phyloP scores from a whole-genome alignment of 169 alveolate species.

The Amoebophrya sp. region DNA sequence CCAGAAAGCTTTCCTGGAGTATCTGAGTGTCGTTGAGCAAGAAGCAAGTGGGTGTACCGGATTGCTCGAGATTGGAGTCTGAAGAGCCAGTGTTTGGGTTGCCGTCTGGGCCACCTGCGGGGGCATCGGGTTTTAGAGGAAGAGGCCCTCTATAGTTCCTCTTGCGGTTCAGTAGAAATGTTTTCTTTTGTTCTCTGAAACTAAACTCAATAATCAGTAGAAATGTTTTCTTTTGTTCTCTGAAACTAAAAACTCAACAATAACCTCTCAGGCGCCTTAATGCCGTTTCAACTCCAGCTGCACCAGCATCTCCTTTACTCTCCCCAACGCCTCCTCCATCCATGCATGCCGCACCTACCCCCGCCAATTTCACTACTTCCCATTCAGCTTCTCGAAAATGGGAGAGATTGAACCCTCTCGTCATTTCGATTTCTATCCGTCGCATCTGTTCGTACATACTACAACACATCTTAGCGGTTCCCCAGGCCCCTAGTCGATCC shows the following conservation, averaged over 20 bases:
- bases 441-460: conserved; percentile 53
- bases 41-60: conserved; percentile 55
- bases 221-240: too few relatives aligned
- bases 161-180: too few relatives aligned
- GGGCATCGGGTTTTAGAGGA: too few relatives aligned
- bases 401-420: conserved; percentile 67
- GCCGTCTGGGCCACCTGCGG: not conserved
- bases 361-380: conserved; percentile 68
- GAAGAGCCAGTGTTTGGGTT: not conserved
- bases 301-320: not conserved
- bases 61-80: not conserved
- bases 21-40: conserved; percentile 71
- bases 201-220: too few relatives aligned
- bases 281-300: not conserved
- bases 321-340: too few relatives aligned
- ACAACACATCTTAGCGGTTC: conserved; percentile 70
- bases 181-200: too few relatives aligned
- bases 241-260: too few relatives aligned
- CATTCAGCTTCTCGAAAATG: conserved; percentile 73
- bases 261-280: too few relatives aligned
- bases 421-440: conserved; percentile 64
- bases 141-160: too few relatives aligned
- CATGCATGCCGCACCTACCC: conserved; percentile 53
- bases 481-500: too few relatives aligned
- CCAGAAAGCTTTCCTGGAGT: conserved; percentile 78